Percentiles rank a stretch among this genome's conserved stretches.
These are phyloP conservation scores for Vitis rotundifolia DNA, from an alignment of 164 flowering plant species.

Conservation along the genomic window DNA sequence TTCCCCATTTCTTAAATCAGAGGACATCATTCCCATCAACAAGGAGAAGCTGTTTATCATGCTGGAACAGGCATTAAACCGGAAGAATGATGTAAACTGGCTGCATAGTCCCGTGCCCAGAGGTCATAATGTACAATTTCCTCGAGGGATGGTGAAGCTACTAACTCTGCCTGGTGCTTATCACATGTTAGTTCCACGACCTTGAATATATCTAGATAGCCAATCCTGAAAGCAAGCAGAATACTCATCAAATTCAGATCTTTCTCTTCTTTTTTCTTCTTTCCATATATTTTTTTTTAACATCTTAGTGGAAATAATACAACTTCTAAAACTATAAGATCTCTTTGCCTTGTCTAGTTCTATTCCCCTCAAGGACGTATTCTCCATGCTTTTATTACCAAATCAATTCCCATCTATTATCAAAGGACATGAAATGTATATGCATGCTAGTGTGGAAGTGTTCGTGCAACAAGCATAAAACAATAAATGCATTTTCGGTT, in stretches of 20 bases:
- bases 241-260: neutral
- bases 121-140: constrained; percentile 89
- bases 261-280: neutral
- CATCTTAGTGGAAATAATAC: too few species aligned
- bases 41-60: constrained; percentile 18
- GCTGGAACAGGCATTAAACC: constrained; percentile 63
- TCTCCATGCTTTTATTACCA: too few species aligned
- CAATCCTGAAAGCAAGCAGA: constrained; percentile 55
- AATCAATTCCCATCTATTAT: too few species aligned
- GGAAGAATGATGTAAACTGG: constrained; percentile 43
- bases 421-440: too few species aligned
- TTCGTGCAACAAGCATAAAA: too few species aligned
- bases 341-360: too few species aligned
- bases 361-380: too few species aligned
- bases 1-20: neutral
- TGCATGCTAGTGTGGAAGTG: too few species aligned
- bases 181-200: constrained; percentile 89
- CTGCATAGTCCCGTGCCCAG: constrained; percentile 93
- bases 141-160: constrained; percentile 77
- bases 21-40: neutral
- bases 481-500: too few species aligned
- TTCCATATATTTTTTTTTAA: neutral
- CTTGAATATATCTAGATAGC: constrained; percentile 91
- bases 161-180: constrained; percentile 73
- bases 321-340: too few species aligned